Base-by-base conservation (phyloP, 805 yeast species). In the Jamesozyma rosinii region DNA sequence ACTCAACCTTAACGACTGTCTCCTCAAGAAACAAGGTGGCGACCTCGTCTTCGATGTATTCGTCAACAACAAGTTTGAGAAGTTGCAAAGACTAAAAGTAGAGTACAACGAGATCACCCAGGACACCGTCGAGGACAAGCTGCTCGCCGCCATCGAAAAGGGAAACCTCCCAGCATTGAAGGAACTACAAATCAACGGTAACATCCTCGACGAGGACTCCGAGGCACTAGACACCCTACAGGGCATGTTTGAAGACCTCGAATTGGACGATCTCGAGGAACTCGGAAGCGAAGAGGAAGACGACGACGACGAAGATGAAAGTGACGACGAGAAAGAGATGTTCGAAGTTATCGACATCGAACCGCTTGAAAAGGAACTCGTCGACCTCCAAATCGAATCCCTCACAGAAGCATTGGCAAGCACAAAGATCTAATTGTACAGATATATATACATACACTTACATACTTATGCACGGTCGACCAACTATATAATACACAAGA, bases 251-350 rank as follows among this genome's bases (percentile, higher is more conserved):
- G 90, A 83, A 61, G 68, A 92, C 29, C 95, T 90, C 55, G 98
- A 92, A 59, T 72, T 92, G 40, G 97, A 90, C 54, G 98, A 92
- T 54, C 75, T 92, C 67, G 98, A 90, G 68, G 96, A 87, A 63
- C 70, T 70, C 22, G 81, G 72, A 39, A 71, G 73, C 39, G 81
- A 75, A 38, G 86, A 77, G 39, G 75, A 68, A 24, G 70, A 65
- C 18, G 70, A 60, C 9, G 70, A 64, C 5, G 69, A 64, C 18
- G 68, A 64, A 22, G 66, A 61, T 6, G 65, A 63, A 22, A 68
- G 64, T 30, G 67, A 58, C 13, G 65, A 64, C 36, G 65, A 57
- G 24, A 45, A 48, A 18, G 69, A 63, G 44, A 46, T 47, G 46
- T 81, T 77, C 57, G 70, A 70, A 48, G 82, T 80, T 42, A 64